These are phyloP conservation scores for Pachysandra terminalis DNA, from an alignment of 164 flowering plant species.

Conservation along the genomic window DNA sequence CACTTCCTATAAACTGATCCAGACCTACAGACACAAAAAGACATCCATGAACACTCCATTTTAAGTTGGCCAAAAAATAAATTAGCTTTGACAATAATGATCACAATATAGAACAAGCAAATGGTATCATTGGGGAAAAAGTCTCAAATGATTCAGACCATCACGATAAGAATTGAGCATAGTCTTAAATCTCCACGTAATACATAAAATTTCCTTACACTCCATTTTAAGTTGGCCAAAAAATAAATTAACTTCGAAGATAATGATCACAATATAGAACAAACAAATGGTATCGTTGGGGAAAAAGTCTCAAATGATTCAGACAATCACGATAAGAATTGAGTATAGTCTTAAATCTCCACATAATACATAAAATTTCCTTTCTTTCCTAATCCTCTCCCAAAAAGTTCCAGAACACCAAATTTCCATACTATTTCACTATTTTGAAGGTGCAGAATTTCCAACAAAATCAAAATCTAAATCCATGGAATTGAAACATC, in stretches of 20 bases:
- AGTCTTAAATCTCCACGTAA: no score
- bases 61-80: not conserved
- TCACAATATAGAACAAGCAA: not conserved
- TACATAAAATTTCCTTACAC: not conserved
- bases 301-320: not conserved
- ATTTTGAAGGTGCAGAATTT: no score
- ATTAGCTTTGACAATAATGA: not conserved
- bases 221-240: not conserved
- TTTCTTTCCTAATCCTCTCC: no score
- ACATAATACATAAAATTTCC: no score
- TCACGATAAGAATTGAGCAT: not conserved
- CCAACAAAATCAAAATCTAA: no score
- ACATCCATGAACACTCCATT: not conserved
- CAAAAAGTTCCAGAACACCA: no score
- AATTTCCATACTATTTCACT: no score
- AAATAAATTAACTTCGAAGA: not conserved
- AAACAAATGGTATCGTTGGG: not conserved
- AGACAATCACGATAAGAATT: not conserved
- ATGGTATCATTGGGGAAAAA: not conserved
- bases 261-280: not conserved
- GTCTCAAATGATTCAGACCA: not conserved
- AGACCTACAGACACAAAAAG: slow-evolving; percentile 46
- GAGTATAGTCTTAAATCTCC: no score
- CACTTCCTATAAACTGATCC: slow-evolving; percentile 82
- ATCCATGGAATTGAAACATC: no score